phyloP scores from a whole-genome alignment of 1,139 yeast species.

The Pichia cactophila region DNA sequence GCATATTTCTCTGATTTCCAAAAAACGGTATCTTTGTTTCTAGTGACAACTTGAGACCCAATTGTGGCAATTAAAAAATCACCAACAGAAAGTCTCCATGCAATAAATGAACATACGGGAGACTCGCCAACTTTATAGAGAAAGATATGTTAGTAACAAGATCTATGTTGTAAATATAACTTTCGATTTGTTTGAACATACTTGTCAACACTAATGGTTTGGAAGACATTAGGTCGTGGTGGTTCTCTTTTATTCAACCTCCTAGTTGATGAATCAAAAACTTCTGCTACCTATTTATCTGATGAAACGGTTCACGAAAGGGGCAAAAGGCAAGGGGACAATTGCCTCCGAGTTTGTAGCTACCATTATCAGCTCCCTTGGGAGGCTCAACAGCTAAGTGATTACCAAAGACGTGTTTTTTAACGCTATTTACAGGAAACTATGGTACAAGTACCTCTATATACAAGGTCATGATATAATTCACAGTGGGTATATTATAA shows the following conservation, averaged over 20 bases:
- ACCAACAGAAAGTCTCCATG: conserved; percentile 18
- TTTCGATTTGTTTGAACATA: neutral
- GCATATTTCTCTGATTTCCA: conserved; percentile 12
- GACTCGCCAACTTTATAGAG: conserved; percentile 17
- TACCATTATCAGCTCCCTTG: neutral
- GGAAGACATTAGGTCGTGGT: neutral
- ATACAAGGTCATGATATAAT: conserved; percentile 7
- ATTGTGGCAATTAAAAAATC: conserved; percentile 4
- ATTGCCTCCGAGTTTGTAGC: neutral
- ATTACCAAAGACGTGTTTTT: no score
- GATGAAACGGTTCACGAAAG: neutral
- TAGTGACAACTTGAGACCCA: conserved; percentile 1
- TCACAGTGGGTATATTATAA: neutral
- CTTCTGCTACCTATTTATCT: neutral
- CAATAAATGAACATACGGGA: conserved; percentile 16
- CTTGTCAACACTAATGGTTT: neutral
- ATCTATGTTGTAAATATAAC: neutral
- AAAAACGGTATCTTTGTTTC: conserved; percentile 2
- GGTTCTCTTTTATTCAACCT: neutral
- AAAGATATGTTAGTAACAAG: neutral
- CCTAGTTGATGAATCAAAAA: no score
- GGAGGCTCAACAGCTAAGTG: neutral
- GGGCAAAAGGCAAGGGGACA: neutral
- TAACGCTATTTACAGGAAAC: neutral
- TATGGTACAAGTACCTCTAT: neutral